Conservation (phyloP, 176 grass and related monocot species). For the Eragrostis curvula region DNA sequence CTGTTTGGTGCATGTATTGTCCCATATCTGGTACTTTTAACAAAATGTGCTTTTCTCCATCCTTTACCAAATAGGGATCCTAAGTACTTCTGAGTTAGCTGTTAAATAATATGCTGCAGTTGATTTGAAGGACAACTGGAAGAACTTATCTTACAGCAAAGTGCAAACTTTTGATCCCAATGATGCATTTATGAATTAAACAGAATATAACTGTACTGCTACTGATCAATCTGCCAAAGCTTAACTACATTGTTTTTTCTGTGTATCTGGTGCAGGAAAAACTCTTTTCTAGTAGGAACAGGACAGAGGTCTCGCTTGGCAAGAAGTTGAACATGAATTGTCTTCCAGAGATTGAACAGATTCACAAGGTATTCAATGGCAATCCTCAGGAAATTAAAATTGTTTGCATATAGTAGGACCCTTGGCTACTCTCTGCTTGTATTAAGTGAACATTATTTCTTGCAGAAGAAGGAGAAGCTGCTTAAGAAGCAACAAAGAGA, state of each 20-base stretch:
- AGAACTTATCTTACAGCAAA: conserved; percentile 21
- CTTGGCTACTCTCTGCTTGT: conserved; percentile 11
- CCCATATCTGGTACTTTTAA: neutral
- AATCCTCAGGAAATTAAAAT: conserved; percentile 43
- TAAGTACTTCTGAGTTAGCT: neutral
- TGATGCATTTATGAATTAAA: conserved; percentile 2
- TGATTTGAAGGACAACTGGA: neutral
- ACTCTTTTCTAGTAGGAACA: conserved; percentile 91
- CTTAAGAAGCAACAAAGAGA: conserved; percentile 97
- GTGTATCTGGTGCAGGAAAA: conserved; percentile 69
- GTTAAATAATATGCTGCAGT: neutral
- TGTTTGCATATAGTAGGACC: conserved; percentile 11
- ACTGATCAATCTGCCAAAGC: neutral
- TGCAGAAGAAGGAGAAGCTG: conserved; percentile 89
- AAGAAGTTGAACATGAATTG: conserved; percentile 93
- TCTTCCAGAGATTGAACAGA: conserved; percentile 94
- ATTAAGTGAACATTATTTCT: conserved; percentile 24
- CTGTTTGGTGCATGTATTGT: conserved; percentile 13
- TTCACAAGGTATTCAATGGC: conserved; percentile 76
- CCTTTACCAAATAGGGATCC: neutral
- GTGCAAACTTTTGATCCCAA: conserved; percentile 10
- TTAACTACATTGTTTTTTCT: conserved; percentile 36
- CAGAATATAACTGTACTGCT: neutral
- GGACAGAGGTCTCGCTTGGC: conserved; percentile 85
- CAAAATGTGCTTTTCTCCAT: neutral